phyloP scores from a whole-genome alignment of 306 rosid species.

The Vigna reflexopilosa region DNA sequence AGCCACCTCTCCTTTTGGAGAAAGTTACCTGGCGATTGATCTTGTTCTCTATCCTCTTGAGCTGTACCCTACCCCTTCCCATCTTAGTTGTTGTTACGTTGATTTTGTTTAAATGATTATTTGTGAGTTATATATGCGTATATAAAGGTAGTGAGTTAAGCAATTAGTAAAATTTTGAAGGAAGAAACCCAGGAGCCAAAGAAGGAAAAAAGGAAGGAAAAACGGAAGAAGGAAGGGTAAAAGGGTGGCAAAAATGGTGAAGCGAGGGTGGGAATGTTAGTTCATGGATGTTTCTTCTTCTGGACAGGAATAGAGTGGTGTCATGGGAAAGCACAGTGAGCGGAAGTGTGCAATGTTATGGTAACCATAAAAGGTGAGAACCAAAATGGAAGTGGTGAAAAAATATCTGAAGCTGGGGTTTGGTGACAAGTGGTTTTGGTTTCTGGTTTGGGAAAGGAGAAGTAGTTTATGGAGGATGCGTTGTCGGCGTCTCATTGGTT shows the following conservation, averaged over 20 bases:
- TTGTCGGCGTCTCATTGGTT: conserved; percentile 60
- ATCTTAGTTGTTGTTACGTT: conserved; percentile 27
- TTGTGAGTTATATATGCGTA: too few relatives aligned
- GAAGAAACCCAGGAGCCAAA: conserved; percentile 36
- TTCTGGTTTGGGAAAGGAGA: conserved; percentile 51
- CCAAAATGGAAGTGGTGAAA: not conserved
- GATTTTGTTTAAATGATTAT: too few relatives aligned
- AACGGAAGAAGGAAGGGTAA: conserved; percentile 4
- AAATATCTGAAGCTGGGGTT: not conserved
- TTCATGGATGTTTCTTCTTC: conserved; percentile 46
- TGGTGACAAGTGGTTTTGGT: conserved; percentile 45
- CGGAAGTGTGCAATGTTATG: not conserved
- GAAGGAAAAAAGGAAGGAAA: conserved; percentile 36
- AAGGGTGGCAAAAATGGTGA: conserved; percentile 37
- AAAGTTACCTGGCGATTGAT: conserved; percentile 90
- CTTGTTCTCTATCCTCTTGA: conserved; percentile 91
- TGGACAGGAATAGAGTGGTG: conserved; percentile 41
- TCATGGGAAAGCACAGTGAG: conserved; percentile 45
- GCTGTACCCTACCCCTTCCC: conserved; percentile 96
- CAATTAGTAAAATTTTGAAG: not conserved
- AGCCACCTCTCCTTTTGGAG: conserved; percentile 86
- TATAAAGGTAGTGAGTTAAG: not conserved
- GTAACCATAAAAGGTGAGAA: not conserved
- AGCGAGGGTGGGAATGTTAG: conserved; percentile 20
- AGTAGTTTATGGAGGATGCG: conserved; percentile 40